A percentile compares a stretch with the other conserved stretches of the same genome.
Conservation (phyloP, 768 basidiomycete species). For the Hericium erinaceus region DNA sequence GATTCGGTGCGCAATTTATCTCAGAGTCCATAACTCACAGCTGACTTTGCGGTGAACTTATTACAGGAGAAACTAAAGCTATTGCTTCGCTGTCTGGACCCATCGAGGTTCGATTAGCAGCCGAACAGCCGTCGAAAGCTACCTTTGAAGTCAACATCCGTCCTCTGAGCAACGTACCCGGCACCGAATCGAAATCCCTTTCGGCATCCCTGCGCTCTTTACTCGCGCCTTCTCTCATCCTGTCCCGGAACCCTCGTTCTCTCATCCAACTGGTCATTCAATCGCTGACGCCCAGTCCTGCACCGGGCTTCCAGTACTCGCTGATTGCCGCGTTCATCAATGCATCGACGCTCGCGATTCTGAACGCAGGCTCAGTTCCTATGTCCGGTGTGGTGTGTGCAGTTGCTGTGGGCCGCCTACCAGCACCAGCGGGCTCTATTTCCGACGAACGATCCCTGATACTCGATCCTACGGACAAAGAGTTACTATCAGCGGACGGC, state of each 20-base stretch:
- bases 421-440: conserved; percentile 8
- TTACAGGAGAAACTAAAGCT: conserved; percentile 31
- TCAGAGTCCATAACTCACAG: neutral
- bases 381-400: conserved; percentile 73
- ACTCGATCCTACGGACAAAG: conserved; percentile 43
- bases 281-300: conserved; percentile 29
- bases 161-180: conserved; percentile 60
- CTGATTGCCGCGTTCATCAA: conserved; percentile 63
- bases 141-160: conserved; percentile 69
- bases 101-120: conserved; percentile 59
- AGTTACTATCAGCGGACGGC: conserved; percentile 27
- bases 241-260: conserved; percentile 59
- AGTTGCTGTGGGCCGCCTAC: conserved; percentile 40
- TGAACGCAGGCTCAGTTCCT: conserved; percentile 62
- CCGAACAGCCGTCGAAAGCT: conserved; percentile 63
- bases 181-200: conserved; percentile 57
- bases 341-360: conserved; percentile 55
- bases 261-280: conserved; percentile 76
- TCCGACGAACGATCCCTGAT: conserved; percentile 25
- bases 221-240: conserved; percentile 54
- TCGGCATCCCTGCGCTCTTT: conserved; percentile 44
- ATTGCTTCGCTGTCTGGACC: conserved; percentile 75
- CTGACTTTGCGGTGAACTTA: neutral
- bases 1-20: conserved; percentile 36
- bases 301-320: neutral